Conservation (phyloP, 2,329 filamentous ascomycete genomes). For the Hansfordia pulvinata region DNA sequence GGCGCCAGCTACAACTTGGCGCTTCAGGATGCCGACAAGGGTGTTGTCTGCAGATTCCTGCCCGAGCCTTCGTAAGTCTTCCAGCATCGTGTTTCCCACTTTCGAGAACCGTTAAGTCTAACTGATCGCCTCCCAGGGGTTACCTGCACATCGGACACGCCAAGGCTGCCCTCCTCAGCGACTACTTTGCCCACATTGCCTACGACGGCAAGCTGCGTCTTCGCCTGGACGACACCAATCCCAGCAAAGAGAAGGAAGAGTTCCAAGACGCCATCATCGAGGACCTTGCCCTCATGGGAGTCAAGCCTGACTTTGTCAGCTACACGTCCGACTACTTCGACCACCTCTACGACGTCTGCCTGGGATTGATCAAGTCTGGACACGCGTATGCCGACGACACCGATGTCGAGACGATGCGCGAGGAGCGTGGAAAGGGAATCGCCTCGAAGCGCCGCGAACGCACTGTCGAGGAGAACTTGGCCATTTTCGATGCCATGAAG, state of each 20-base stretch:
- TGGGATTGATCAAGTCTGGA: conserved; percentile 74
- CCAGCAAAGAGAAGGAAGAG: conserved; percentile 92
- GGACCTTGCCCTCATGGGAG: conserved; percentile 81
- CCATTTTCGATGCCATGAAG: conserved; percentile 90
- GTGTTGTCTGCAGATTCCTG: conserved; percentile 83
- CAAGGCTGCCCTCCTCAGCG: conserved; percentile 85
- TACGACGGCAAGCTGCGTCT: conserved; percentile 85
- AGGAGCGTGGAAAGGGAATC: conserved; percentile 73
- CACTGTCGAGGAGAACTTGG: conserved; percentile 69
- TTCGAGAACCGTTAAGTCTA: not conserved
- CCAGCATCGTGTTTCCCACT: conserved; percentile 1
- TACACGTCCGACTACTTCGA: conserved; percentile 97
- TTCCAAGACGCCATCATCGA: conserved; percentile 89
- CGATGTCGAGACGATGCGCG: conserved; percentile 73
- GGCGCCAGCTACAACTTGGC: conserved; percentile 84
- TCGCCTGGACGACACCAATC: conserved; percentile 95
- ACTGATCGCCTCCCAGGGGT: conserved; percentile 29
- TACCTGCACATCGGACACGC: conserved; percentile 94
- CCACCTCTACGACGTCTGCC: conserved; percentile 72
- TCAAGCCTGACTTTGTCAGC: conserved; percentile 74
- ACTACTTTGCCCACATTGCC: conserved; percentile 91
- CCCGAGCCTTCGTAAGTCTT: conserved; percentile 72
- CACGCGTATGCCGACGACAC: conserved; percentile 94
- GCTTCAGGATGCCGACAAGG: conserved; percentile 71
- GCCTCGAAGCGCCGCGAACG: conserved; percentile 70